phyloP scores from a whole-genome alignment of 2,329 filamentous ascomycete species.

The Didymosphaeria variabile region DNA sequence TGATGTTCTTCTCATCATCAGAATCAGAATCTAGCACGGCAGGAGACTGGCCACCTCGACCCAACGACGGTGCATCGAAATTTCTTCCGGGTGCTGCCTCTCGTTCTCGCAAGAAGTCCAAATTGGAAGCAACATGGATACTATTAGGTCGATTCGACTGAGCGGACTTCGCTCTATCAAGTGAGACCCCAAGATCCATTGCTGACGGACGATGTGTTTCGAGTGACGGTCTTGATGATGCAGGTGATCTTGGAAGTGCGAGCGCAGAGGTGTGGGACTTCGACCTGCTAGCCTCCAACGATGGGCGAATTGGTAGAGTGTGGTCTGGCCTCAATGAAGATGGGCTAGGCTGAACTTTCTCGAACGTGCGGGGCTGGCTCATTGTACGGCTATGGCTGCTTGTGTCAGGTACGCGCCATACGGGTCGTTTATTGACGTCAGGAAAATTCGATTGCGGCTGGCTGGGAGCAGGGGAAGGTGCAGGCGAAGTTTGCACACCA shows the following conservation, averaged over 20 bases:
- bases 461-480: constrained; percentile 47
- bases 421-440: constrained; percentile 55
- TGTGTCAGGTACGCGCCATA: constrained; percentile 62
- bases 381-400: constrained; percentile 56
- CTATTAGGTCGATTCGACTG: constrained; percentile 78
- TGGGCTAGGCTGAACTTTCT: constrained; percentile 47
- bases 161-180: constrained; percentile 70
- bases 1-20: constrained; percentile 71
- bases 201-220: constrained; percentile 73
- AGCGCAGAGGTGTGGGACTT: constrained; percentile 61
- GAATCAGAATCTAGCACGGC: constrained; percentile 48
- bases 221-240: constrained; percentile 72
- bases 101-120: constrained; percentile 82
- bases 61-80: constrained; percentile 43
- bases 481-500: constrained; percentile 81
- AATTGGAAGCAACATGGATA: constrained; percentile 81
- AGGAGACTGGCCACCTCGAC: constrained; percentile 39
- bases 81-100: constrained; percentile 63
- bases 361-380: constrained; percentile 59
- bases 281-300: constrained; percentile 56
- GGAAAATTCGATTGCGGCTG: constrained; percentile 44
- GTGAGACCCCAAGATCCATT: constrained; percentile 67
- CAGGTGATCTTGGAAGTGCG: constrained; percentile 62
- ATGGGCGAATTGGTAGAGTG: constrained; percentile 51
- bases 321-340: constrained; percentile 50